A percentile compares a stretch with the other conserved stretches of the same genome.
Conservation (phyloP, 495 filamentous ascomycete genomes). For the Umbilicaria muhlenbergii region DNA sequence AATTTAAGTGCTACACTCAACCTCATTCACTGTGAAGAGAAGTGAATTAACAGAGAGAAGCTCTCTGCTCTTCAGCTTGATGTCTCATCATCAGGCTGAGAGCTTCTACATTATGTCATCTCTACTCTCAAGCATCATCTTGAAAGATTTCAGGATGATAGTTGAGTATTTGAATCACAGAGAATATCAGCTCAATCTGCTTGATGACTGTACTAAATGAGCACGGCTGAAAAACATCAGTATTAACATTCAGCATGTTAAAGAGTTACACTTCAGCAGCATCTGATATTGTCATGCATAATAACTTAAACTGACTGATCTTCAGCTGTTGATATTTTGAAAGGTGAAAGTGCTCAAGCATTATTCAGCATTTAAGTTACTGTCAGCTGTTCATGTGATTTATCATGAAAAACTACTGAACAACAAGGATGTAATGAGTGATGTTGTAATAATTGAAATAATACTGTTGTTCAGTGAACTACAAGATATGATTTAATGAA, state of each 20-base stretch:
- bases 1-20: too few relatives aligned
- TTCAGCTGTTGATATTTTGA: conserved; percentile 6
- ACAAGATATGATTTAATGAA: too few relatives aligned
- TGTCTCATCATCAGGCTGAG: neutral
- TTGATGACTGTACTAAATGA: conserved; percentile 3
- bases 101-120: conserved; percentile 8
- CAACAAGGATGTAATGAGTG: too few relatives aligned
- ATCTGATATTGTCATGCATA: conserved; percentile 1
- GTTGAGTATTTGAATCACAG: conserved; percentile 5
- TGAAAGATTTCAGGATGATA: conserved; percentile 3
- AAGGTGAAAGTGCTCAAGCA: conserved; percentile 7
- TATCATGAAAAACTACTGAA: neutral
- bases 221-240: conserved; percentile 1
- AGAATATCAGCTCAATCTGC: conserved; percentile 6
- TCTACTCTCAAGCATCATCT: neutral
- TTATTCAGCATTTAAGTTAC: too few relatives aligned
- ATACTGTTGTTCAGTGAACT: too few relatives aligned
- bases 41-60: neutral
- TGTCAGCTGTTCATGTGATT: too few relatives aligned
- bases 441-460: too few relatives aligned
- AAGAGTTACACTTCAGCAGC: conserved; percentile 2
- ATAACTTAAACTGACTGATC: conserved; percentile 5
- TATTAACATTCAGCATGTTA: neutral
- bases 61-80: neutral
- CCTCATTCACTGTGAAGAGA: conserved; percentile 3